A percentile compares a stretch with the other conserved stretches of the same genome.
Evolutionary conservation across 805 yeast species (phyloP).

Genomic region (Lachancea kluyveri): DNA sequence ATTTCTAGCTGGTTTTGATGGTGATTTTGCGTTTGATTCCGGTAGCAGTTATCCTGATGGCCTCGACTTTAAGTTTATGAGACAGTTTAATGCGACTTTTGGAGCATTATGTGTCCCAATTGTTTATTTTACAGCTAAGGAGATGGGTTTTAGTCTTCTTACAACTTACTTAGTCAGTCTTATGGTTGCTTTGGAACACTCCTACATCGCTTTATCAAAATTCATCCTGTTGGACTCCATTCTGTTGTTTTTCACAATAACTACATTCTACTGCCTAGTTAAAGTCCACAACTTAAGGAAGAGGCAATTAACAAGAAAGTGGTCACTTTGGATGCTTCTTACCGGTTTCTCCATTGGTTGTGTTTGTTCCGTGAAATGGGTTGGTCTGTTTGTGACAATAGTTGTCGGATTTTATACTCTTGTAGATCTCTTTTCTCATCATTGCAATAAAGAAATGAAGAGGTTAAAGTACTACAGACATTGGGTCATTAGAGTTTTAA

Average conservation of each 20-base stretch:
- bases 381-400: slow-evolving; percentile 62
- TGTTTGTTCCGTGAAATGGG: slow-evolving; percentile 84
- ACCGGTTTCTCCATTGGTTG: slow-evolving; percentile 73
- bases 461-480: slow-evolving; percentile 43
- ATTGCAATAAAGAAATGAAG: slow-evolving; percentile 28
- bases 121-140: slow-evolving; percentile 75
- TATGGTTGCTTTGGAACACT: slow-evolving; percentile 76
- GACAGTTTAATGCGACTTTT: slow-evolving; percentile 80
- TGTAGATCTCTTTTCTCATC: slow-evolving; percentile 44
- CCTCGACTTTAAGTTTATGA: slow-evolving; percentile 77
- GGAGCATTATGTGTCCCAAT: slow-evolving; percentile 81
- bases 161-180: slow-evolving; percentile 74
- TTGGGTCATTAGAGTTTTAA: slow-evolving; percentile 63
- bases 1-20: slow-evolving; percentile 79
- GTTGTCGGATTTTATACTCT: slow-evolving; percentile 55
- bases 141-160: slow-evolving; percentile 62
- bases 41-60: slow-evolving; percentile 71
- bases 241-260: slow-evolving; percentile 79
- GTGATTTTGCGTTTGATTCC: slow-evolving; percentile 83
- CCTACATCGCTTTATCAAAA: slow-evolving; percentile 79
- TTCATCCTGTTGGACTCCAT: slow-evolving; percentile 90
- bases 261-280: slow-evolving; percentile 69
- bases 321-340: slow-evolving; percentile 60
- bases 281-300: slow-evolving; percentile 59
- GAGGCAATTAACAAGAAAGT: slow-evolving; percentile 55